phyloP scores from a whole-genome alignment of 257 asterid genomes.

The Ilex aquifolium region DNA sequence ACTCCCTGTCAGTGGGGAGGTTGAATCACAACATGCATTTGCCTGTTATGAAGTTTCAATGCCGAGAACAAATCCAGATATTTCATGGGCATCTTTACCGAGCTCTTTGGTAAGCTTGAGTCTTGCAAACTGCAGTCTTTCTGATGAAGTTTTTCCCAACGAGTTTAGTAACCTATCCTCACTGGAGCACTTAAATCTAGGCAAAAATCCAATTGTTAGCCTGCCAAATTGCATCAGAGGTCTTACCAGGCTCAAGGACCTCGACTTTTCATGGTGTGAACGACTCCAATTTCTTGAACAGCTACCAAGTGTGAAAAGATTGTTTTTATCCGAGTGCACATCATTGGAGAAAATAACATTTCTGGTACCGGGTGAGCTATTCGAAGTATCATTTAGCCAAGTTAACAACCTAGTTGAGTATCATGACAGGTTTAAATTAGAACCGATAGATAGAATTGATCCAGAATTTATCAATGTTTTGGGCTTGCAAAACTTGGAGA shows the following conservation, averaged over 20 bases:
- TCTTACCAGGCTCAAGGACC: conserved; percentile 6
- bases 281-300: too few species aligned
- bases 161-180: too few species aligned
- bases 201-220: conserved; percentile 5
- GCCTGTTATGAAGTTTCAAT: neutral
- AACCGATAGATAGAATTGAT: neutral
- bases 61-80: too few species aligned
- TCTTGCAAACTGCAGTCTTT: too few species aligned
- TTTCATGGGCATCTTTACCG: too few species aligned
- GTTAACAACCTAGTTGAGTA: neutral
- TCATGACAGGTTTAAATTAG: neutral
- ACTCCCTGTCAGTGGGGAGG: neutral
- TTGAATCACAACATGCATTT: conserved; percentile 7
- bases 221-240: conserved; percentile 14
- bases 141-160: too few species aligned
- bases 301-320: too few species aligned
- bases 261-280: too few species aligned
- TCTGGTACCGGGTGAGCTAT: too few species aligned
- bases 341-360: neutral
- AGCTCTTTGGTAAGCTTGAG: too few species aligned
- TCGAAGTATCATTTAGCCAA: too few species aligned
- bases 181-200: conserved; percentile 6
- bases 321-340: too few species aligned
- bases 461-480: neutral
- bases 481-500: neutral